These are phyloP conservation scores for Pycnococcus provasolii DNA, from an alignment of 139 green algal genomes.

Conservation along the genomic window DNA sequence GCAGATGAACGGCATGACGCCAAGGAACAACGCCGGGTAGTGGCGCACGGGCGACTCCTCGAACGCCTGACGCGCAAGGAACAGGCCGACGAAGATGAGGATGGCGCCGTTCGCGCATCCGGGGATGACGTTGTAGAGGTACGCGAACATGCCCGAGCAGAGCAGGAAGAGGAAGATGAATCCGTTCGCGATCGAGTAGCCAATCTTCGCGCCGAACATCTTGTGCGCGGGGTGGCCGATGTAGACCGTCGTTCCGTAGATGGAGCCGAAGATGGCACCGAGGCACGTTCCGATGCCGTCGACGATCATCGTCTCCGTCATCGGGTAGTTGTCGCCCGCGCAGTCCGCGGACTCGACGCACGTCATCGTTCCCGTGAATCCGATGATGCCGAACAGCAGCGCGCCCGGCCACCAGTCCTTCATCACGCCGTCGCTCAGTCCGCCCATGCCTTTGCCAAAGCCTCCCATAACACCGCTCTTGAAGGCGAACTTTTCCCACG, in stretches of 20 bases:
- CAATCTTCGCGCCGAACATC: slow-evolving; percentile 11
- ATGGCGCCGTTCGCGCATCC: slow-evolving; percentile 2
- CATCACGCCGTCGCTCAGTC: neutral
- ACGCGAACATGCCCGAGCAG: slow-evolving; percentile 7
- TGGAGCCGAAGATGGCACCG: slow-evolving; percentile 12
- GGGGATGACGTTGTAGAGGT: slow-evolving; percentile 17
- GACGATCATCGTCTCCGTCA: slow-evolving; percentile 21
- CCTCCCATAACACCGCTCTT: slow-evolving; percentile 2
- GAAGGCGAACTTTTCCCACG: neutral
- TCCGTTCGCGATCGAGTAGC: slow-evolving; percentile 20
- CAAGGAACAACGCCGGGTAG: slow-evolving; percentile 7
- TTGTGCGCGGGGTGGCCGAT: slow-evolving; percentile 29
- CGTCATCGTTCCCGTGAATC: slow-evolving; percentile 5
- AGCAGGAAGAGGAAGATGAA: slow-evolving; percentile 11
- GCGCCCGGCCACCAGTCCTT: neutral
- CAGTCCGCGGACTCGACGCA: slow-evolving; percentile 5
- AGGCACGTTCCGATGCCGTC: slow-evolving; percentile 20
- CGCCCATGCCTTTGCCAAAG: slow-evolving; percentile 3
- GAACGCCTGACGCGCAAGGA: slow-evolving; percentile 4
- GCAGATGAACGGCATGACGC: slow-evolving; percentile 11
- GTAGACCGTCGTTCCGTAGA: slow-evolving; percentile 24
- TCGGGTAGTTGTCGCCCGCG: slow-evolving; percentile 15
- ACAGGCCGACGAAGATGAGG: slow-evolving; percentile 20
- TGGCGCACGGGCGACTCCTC: neutral
- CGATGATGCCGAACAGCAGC: neutral